Base-by-base conservation (phyloP, 2,329 filamentous ascomycete genomes). In the Cytospora paraplurivora region DNA sequence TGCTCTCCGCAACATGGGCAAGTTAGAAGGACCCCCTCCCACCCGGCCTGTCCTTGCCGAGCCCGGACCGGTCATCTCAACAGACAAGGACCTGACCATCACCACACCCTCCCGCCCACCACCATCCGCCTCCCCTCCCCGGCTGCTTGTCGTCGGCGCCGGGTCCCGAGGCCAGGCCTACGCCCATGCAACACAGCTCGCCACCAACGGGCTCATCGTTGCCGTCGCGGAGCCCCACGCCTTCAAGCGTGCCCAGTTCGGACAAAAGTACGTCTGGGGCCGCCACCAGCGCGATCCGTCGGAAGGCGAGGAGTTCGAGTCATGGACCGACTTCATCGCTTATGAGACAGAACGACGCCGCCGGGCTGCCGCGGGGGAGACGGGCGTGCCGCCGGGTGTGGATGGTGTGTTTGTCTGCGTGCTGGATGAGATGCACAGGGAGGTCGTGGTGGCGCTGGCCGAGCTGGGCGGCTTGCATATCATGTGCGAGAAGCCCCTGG, bases 401-500 rank as follows among this genome's bases (percentile, higher is more conserved):
- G 87, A 90, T 66, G 88, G 82, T 7, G 83, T 76, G 37, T 86
- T 86, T 67, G 79, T 87, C 19, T 87, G 84, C 74, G 92, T 96
- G 2, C 82, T 94, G 11, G 95, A 99, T 75, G 91, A 96, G 76
- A 88, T 91, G 78, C 95, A 99, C 75, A 87, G 87, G 56, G 88
- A 93, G 62, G 92, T 94, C 55, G 84, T 97, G 27, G 82, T 88
- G 51, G 90, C 86, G 1, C 81, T 97, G 59, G 88, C 90, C 1
- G 85, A 85, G 13, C 77, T 88, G 79, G 73, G 84, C 81, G 74
- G 74, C 2, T 78, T 97, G 55, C 93, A 97, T 74, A 87, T 98
- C 67, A 91, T 97, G 82, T 96, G 93, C 74, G 95, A 99, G 81
- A 99, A 99, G 77, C 95, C 95, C 2, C 78, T 99, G 60, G 92